A percentile compares a stretch with the other conserved stretches of the same genome.
Evolutionary conservation across 352 stramenopile genomes (phyloP).

Genomic region (Globisporangium cystogenes): DNA sequence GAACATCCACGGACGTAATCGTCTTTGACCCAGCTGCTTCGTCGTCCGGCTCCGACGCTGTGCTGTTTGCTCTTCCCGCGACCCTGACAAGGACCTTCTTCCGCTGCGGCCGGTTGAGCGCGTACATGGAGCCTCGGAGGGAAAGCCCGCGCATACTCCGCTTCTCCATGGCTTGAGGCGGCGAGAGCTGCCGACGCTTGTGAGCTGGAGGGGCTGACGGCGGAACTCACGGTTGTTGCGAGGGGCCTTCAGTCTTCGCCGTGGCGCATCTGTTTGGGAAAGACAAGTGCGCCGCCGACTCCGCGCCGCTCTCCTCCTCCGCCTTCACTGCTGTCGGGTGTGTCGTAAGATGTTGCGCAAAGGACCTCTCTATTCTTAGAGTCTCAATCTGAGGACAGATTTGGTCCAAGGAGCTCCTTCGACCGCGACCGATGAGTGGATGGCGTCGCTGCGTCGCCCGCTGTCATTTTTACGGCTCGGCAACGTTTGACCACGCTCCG

Average conservation of each 20-base stretch:
- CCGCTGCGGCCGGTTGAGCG: slow-evolving; percentile 10
- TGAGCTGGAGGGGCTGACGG: too few species aligned
- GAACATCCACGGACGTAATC: slow-evolving; percentile 31
- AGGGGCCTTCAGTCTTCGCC: neutral
- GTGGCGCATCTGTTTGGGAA: neutral
- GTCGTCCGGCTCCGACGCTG: slow-evolving; percentile 1
- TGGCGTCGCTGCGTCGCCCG: neutral
- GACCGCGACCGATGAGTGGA: too few species aligned
- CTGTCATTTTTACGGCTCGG: neutral
- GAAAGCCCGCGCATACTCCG: slow-evolving; percentile 19
- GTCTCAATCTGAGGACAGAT: too few species aligned
- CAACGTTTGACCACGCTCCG: too few species aligned
- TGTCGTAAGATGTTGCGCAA: too few species aligned
- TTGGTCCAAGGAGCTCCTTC: too few species aligned
- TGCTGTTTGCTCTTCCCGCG: slow-evolving; percentile 3
- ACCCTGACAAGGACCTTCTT: slow-evolving; percentile 14
- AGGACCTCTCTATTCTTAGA: too few species aligned
- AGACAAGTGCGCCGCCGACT: neutral
- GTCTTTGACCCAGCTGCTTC: slow-evolving; percentile 5
- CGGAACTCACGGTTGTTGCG: too few species aligned
- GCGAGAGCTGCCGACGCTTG: too few species aligned
- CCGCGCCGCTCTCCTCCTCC: neutral
- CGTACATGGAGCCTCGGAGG: slow-evolving; percentile 32
- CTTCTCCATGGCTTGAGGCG: slow-evolving; percentile 15
- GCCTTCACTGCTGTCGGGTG: too few species aligned